Base-by-base conservation (phyloP, 306 rosid species). In the Ormosia semicastrata region DNA sequence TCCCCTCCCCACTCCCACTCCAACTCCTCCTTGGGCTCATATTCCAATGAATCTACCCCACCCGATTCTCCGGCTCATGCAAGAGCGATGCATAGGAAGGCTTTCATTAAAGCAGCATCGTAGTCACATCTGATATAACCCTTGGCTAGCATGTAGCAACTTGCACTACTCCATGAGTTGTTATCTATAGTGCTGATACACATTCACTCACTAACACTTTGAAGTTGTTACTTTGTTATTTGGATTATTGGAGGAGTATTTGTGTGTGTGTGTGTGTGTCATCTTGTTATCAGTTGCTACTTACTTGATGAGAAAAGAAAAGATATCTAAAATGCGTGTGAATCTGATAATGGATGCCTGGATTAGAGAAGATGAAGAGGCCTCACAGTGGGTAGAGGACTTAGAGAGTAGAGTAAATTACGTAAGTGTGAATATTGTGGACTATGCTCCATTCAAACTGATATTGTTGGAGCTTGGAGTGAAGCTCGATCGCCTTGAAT, bases 1-100 rank as follows among this genome's bases (percentile, higher is more conserved):
- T 95, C 99, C 5, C 99, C 99, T 3, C 99, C 97, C 0, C 98
- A 87, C 81, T 93, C 99, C 5, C 97, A 93, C 67, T 94, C 98
- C 59, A 92, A 92, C 91, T 93, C 98, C 9, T 94, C 98, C 0
- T 56, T 92, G 36, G 97, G 98, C 33, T 95, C 91, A 0, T 93
- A 88, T 73, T 91, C 98, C 7, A 92, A 95, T 15, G 99, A 91
- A 60, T 95, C 99, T 30, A 84, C 99, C 73, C 99, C 81, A 93
- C 97, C 0, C 86, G 99, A 52, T 95, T 87, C 86, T 95, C 97
- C 5, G 89, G 91, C n/a, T 89, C 98, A 17, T 87, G 88, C 52
- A 80, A 85, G 74, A 73, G 66, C 67, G 78, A 64, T 36, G 70
- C 66, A n/a, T n/a, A n/a, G n/a, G n/a, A n/a, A n/a, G n/a, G n/a